Conservation (phyloP, 2,329 filamentous ascomycete species). For the Trichophyton rubrum region DNA sequence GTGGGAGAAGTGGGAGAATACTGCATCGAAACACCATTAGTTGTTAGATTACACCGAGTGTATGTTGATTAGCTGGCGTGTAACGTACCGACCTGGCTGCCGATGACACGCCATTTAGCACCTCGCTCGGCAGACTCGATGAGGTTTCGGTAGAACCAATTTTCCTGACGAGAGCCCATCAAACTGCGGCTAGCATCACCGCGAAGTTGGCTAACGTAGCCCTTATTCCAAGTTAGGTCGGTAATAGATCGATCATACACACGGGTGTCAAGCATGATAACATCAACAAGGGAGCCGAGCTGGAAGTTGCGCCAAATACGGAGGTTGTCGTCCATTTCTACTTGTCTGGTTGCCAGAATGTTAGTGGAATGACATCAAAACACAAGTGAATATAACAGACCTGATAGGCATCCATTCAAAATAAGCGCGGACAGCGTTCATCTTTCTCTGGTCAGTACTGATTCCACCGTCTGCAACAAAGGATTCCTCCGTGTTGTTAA, state of each 20-base stretch:
- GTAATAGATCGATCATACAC: constrained; percentile 58
- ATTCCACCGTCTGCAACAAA: constrained; percentile 49
- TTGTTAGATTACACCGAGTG: background rate
- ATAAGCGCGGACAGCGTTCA: constrained; percentile 59
- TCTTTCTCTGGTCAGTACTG: constrained; percentile 60
- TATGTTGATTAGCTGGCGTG: too few species aligned
- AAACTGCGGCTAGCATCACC: constrained; percentile 55
- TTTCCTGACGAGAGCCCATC: constrained; percentile 61
- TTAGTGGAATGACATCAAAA: constrained; percentile 1
- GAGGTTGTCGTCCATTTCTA: constrained; percentile 56
- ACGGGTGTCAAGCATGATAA: constrained; percentile 57
- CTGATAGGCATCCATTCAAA: constrained; percentile 55
- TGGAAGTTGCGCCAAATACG: constrained; percentile 56
- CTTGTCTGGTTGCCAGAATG: constrained; percentile 28
- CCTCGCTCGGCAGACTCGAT: constrained; percentile 46
- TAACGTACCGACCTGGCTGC: constrained; percentile 21
- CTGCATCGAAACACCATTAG: constrained; percentile 24
- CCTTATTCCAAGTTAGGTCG: constrained; percentile 44
- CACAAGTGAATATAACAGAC: constrained; percentile 12
- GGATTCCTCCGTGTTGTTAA: constrained; percentile 56
- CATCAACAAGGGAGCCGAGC: constrained; percentile 52
- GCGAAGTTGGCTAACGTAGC: constrained; percentile 50
- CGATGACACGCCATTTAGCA: constrained; percentile 58
- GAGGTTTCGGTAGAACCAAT: constrained; percentile 57
- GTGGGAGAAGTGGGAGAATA: constrained; percentile 18